These are phyloP conservation scores for Pestalotiopsis sp. DNA, from an alignment of 2,329 filamentous ascomycete genomes.

Conservation along the genomic window DNA sequence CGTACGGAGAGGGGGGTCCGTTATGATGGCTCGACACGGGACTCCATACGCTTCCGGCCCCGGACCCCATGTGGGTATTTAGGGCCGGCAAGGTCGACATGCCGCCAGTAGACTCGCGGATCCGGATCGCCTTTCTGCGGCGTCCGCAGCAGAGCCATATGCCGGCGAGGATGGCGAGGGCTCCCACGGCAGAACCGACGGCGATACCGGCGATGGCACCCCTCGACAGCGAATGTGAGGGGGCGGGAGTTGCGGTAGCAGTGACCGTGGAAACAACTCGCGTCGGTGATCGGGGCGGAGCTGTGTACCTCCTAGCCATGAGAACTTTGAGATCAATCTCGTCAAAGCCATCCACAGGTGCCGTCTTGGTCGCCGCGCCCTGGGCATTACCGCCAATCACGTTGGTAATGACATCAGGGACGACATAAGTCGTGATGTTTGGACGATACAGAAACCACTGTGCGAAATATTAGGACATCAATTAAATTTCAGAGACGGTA, in stretches of 20 bases:
- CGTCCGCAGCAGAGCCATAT: conserved; percentile 35
- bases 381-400: conserved; percentile 52
- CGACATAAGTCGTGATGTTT: conserved; percentile 53
- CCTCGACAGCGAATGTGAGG: conserved; percentile 24
- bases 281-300: conserved; percentile 52
- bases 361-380: conserved; percentile 56
- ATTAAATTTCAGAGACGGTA: background rate
- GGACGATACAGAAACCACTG: conserved; percentile 54
- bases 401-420: conserved; percentile 52
- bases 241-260: background rate
- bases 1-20: background rate
- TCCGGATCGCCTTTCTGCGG: background rate
- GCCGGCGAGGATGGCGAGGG: conserved; percentile 30
- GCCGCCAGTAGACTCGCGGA: background rate
- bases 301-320: conserved; percentile 51
- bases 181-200: conserved; percentile 35
- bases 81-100: background rate
- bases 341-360: conserved; percentile 52
- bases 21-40: background rate
- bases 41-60: background rate
- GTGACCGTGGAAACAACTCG: conserved; percentile 35
- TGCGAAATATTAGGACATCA: background rate
- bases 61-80: background rate
- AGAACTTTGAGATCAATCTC: conserved; percentile 54
- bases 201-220: conserved; percentile 40